phyloP scores from a whole-genome alignment of 108 stramenopile species.

The Tribonema minus region DNA sequence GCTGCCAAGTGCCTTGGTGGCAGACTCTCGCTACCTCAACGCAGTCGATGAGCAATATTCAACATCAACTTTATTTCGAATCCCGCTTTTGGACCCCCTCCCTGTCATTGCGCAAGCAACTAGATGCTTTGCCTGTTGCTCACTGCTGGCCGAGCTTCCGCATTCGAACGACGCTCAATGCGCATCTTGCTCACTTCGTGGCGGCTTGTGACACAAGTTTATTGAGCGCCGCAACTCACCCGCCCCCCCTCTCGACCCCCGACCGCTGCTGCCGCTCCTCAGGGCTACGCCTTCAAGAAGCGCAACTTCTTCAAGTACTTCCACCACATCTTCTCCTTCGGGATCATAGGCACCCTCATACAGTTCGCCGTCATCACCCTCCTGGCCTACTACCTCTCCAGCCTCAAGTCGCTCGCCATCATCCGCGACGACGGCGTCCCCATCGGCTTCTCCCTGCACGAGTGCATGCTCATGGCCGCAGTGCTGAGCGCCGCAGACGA shows the following conservation, averaged over 20 bases:
- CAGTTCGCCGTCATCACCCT: constrained; percentile 45
- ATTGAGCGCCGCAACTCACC: not conserved
- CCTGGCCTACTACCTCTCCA: constrained; percentile 19
- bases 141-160: too few species aligned
- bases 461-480: constrained; percentile 49
- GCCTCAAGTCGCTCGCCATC: constrained; percentile 7
- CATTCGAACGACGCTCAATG: too few species aligned
- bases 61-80: too few species aligned
- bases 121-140: too few species aligned
- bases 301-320: constrained; percentile 54
- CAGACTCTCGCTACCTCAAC: too few species aligned
- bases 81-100: too few species aligned
- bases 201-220: not conserved
- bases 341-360: constrained; percentile 48
- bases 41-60: too few species aligned
- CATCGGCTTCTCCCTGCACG: constrained; percentile 39
- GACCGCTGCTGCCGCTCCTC: not conserved
- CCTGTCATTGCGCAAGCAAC: too few species aligned
- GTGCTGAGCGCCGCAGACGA: constrained; percentile 50
- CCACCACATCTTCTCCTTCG: constrained; percentile 53
- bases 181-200: not conserved
- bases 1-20: too few species aligned
- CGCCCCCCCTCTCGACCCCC: not conserved
- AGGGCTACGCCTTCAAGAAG: constrained; percentile 52
- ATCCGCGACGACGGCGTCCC: constrained; percentile 43